Conservation (phyloP, 352 stramenopile species). For the Saprolegnia diclina region DNA sequence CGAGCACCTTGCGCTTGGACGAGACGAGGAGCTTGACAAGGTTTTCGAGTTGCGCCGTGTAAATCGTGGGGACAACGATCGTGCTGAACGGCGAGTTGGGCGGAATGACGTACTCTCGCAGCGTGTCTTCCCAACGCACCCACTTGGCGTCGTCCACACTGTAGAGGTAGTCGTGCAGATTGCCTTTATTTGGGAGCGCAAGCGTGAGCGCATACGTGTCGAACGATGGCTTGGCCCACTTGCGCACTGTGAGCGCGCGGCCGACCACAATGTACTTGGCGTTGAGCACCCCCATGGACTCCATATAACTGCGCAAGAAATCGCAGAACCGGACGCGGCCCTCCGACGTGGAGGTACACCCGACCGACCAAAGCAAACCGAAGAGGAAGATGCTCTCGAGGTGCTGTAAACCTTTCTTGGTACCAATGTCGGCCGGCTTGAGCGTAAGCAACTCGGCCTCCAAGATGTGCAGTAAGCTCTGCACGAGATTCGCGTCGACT, state of each 20-base stretch:
- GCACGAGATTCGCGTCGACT: constrained; percentile 86
- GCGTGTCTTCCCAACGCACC: constrained; percentile 87
- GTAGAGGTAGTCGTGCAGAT: constrained; percentile 86
- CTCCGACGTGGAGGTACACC: constrained; percentile 69
- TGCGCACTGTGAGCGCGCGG: constrained; percentile 72
- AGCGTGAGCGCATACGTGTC: constrained; percentile 54
- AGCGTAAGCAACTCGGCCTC: constrained; percentile 72
- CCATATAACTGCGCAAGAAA: constrained; percentile 73
- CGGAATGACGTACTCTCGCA: constrained; percentile 82
- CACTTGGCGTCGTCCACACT: constrained; percentile 79
- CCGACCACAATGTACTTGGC: constrained; percentile 70
- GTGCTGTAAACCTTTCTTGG: constrained; percentile 44
- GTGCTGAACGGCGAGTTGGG: constrained; percentile 83
- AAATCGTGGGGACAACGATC: constrained; percentile 92
- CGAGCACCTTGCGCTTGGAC: constrained; percentile 78
- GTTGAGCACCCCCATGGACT: constrained; percentile 62
- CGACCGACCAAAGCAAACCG: constrained; percentile 85
- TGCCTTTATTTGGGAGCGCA: constrained; percentile 58
- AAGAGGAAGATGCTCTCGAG: constrained; percentile 88
- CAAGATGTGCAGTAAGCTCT: constrained; percentile 82
- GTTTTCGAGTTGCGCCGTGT: constrained; percentile 87
- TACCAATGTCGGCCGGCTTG: constrained; percentile 55
- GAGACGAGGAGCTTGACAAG: constrained; percentile 81
- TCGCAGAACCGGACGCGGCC: constrained; percentile 68
- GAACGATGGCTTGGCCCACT: constrained; percentile 68